These are phyloP conservation scores for Epichloe bromicola DNA, from an alignment of 2,329 filamentous ascomycete species.

Conservation along the genomic window DNA sequence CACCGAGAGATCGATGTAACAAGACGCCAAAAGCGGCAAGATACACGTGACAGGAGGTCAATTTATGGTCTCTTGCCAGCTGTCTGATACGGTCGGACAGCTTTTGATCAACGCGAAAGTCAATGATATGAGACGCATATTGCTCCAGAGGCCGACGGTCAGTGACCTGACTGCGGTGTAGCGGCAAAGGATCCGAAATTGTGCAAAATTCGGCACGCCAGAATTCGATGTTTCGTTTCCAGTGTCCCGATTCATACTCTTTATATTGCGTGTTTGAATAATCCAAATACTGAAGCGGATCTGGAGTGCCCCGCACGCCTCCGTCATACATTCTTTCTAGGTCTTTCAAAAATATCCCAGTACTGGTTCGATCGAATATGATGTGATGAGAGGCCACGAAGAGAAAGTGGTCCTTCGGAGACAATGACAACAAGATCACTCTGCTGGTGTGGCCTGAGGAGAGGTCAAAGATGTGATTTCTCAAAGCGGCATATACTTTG, in stretches of 20 bases:
- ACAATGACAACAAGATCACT: neutral
- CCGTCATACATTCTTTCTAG: neutral
- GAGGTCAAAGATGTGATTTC: neutral
- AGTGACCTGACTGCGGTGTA: neutral
- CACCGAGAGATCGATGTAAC: constrained; percentile 20
- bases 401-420: neutral
- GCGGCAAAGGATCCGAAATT: neutral
- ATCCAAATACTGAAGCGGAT: neutral
- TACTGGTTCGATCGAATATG: neutral
- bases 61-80: neutral
- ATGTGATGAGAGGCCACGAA: neutral
- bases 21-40: constrained; percentile 27
- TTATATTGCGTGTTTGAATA: neutral
- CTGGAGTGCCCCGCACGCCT: neutral
- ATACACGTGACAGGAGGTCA: constrained; percentile 30
- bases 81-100: neutral
- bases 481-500: neutral
- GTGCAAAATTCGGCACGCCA: neutral
- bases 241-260: neutral
- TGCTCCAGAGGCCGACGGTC: neutral
- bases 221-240: neutral
- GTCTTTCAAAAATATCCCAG: neutral
- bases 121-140: neutral
- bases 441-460: neutral
- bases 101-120: too few relatives aligned